Base-by-base conservation (phyloP, 257 asterid species). In the Euphrasia confusa region DNA sequence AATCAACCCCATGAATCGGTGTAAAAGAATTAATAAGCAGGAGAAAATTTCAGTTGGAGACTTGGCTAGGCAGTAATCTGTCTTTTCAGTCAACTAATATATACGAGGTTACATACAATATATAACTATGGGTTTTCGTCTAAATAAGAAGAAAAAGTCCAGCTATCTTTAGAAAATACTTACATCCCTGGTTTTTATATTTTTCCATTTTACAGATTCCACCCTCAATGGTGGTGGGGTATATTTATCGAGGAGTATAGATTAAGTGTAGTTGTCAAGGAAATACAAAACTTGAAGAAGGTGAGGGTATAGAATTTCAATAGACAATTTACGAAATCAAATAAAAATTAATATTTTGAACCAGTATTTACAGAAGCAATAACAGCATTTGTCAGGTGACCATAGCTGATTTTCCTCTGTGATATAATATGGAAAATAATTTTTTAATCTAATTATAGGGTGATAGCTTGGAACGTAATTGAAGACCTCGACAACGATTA, bases 401-500 rank as follows among this genome's bases (percentile, higher is more conserved):
- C 14, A 30, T 28, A 47, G 66, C 53, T 18, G 54, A 54, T 44
- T 35, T 24, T 53, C 49, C 65, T 62, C 47, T 52, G 33, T 37
- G 39, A 71, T 58, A 58, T 32, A 39, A 61, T 58, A 71, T 24
- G 63, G n/a, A 32, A 14, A 35, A 61, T 26, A 61, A 48, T 8
- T 7, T 17, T 14, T 30, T 7, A 52, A 68, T 62, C 30, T 15
- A 50, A 68, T 32, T 53, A 39, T 35, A 14, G 28, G 14, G 64
- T 28, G 60, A 27, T 44, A 42, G n/a, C 10, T 17, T 14, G 56
- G 45, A 26, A 18, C 17, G 55, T 52, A 61, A 42, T 35, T 54
- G 45, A 67, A 54, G 48, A 68, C 60, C 40, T 44, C 68, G 42
- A 68, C 30, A 7, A 27, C 27, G 30, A 53, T 28, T 28, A 56